A percentile compares a stretch with the other conserved stretches of the same genome.
These are phyloP conservation scores for Westerdykella aurantiaca DNA, from an alignment of 2,329 filamentous ascomycete genomes.

Conservation along the genomic window DNA sequence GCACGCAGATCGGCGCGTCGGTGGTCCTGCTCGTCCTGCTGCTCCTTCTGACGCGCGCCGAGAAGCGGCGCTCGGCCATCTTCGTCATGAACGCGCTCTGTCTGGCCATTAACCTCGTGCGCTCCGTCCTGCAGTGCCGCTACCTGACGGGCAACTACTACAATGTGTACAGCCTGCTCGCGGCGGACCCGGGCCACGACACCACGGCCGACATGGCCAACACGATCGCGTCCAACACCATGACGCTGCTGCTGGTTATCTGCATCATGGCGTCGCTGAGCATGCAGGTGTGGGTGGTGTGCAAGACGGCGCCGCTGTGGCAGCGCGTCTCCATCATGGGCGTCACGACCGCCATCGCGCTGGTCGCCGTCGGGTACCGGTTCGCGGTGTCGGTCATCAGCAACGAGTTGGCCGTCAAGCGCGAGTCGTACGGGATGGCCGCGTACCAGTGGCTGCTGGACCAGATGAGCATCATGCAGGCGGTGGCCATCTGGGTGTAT, in stretches of 20 bases:
- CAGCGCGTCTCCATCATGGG: constrained; percentile 45
- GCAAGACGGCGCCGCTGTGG: constrained; percentile 43
- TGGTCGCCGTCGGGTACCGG: constrained; percentile 50
- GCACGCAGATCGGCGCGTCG: constrained; percentile 63
- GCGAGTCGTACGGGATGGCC: constrained; percentile 18
- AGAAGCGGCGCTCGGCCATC: constrained; percentile 59
- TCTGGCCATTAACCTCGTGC: constrained; percentile 56
- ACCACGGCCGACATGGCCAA: constrained; percentile 40
- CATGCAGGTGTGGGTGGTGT: constrained; percentile 59
- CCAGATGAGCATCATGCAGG: constrained; percentile 47
- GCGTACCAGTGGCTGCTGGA: constrained; percentile 16
- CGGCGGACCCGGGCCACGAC: constrained; percentile 51
- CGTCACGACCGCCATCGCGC: constrained; percentile 45
- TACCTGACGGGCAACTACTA: constrained; percentile 58
- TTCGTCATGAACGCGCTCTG: constrained; percentile 61
- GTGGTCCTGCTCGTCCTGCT: constrained; percentile 60
- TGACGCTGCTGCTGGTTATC: constrained; percentile 50
- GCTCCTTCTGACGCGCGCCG: constrained; percentile 58
- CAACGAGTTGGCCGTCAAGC: constrained; percentile 35
- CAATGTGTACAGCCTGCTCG: constrained; percentile 56
- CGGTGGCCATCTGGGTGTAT: constrained; percentile 57
- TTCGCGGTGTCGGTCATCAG: constrained; percentile 49
- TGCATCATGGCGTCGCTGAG: constrained; percentile 56
- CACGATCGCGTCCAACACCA: constrained; percentile 45
- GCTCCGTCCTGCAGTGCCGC: constrained; percentile 52